These are phyloP conservation scores for Colletotrichum costaricense DNA, from an alignment of 2,329 filamentous ascomycete genomes.

Conservation along the genomic window DNA sequence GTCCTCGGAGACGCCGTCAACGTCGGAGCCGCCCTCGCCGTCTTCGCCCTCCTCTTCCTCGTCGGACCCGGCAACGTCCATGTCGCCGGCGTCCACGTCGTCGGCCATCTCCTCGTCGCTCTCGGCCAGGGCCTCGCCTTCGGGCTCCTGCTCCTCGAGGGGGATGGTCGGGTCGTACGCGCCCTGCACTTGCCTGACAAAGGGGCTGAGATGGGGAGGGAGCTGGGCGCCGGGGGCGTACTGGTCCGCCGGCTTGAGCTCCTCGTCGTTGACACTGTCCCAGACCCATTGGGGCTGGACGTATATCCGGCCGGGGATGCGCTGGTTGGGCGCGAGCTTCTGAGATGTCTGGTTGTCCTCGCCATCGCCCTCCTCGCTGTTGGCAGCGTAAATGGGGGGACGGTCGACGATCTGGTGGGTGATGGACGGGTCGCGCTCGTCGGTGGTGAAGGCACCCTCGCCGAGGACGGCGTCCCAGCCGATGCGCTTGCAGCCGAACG, in stretches of 20 bases:
- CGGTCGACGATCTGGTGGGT: conserved; percentile 97
- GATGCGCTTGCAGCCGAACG: conserved; percentile 95
- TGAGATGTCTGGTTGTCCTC: conserved; percentile 73
- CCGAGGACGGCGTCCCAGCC: conserved; percentile 94
- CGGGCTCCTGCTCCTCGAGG: conserved; percentile 87
- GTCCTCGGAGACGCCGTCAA: conserved; percentile 62
- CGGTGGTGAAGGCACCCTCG: conserved; percentile 89
- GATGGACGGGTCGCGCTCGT: conserved; percentile 88
- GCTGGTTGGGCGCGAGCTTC: conserved; percentile 70
- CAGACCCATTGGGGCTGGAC: conserved; percentile 98
- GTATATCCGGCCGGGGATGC: conserved; percentile 92
- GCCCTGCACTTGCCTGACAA: conserved; percentile 87
- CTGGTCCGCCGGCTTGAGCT: conserved; percentile 85
- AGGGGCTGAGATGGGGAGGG: conserved; percentile 95
- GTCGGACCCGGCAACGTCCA: conserved; percentile 63
- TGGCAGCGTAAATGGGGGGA: conserved; percentile 74
- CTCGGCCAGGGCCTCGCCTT: conserved; percentile 82
- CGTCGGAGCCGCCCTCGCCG: conserved; percentile 53
- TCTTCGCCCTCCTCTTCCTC: conserved; percentile 60
- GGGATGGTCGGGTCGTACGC: conserved; percentile 91
- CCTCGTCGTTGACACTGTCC: conserved; percentile 94
- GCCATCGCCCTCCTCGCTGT: conserved; percentile 43
- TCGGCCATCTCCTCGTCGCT: conserved; percentile 63
- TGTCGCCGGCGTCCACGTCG: conserved; percentile 58
- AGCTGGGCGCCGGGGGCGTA: conserved; percentile 92